Base-by-base conservation (phyloP, 1,284 basidiomycete genomes). In the Chalciporus sp. region DNA sequence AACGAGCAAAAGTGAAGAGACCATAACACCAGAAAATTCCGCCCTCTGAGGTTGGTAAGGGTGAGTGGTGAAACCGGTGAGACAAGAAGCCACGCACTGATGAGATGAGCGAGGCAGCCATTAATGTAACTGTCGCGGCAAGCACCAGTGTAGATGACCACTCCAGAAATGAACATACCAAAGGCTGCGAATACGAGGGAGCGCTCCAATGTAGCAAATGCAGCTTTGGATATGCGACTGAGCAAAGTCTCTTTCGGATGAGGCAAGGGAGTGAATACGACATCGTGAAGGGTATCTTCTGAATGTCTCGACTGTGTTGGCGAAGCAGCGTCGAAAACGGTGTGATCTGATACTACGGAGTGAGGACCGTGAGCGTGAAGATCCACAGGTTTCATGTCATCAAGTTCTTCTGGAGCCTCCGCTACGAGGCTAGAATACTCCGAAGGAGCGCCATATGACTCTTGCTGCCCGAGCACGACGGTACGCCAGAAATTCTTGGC, bases 21-120 rank as follows among this genome's bases (percentile, higher is more conserved):
- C 95, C 96, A 70, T 95, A 98, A 63, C 83, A 86, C 86, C 91
- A 94, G 75, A 95, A 95, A 58, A 95, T 94, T 33, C 80, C 84
- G 42, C 94, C 93, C 81, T 95, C 88, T 91, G 66, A 6, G 52
- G 41, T 42, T 12, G 14, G 16, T 7, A 23, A 44, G 51, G 50
- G 55, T 46, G 57, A 58, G 6, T 17, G 33, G 14, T 29, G 17
- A 46, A 53, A 27, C 12, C 58, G 58, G 37, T 4, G 9, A 7
- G 8, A 1, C 48, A 7, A 42, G 54, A 61, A 62, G 14, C 31
- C 19, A 78, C 83, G 61, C 75, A 88, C 93, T 98, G 77, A 98
- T 96, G 43, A 95, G 74, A 74, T 98, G 95, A 1, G 96, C 95
- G 17, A 95, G 78, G 62, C 95, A 98, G 0, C 84, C 86, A 64